Percentiles rank a stretch among this genome's conserved stretches.
Conservation (phyloP, 192 early-diverging fungal species). For the Coemansia sp. region DNA sequence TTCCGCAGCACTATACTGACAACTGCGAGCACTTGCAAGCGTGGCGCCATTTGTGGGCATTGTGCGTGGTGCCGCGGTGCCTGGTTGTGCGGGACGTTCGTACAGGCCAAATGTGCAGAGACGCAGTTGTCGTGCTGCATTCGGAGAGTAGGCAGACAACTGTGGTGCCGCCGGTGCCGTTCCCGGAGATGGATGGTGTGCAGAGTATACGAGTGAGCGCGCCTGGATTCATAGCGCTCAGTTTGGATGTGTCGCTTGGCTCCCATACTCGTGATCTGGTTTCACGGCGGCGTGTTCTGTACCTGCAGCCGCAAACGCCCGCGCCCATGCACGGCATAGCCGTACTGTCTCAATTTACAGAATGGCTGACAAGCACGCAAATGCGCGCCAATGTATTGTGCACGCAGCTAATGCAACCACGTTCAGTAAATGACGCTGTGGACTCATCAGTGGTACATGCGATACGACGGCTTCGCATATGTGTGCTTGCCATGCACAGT, state of each 20-base stretch:
- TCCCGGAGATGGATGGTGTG: slow-evolving; percentile 14
- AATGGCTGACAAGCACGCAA: slow-evolving; percentile 16
- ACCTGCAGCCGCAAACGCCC: slow-evolving; percentile 21
- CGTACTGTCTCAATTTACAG: slow-evolving; percentile 8
- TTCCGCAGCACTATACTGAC: slow-evolving; percentile 35
- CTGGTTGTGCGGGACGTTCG: slow-evolving; percentile 34
- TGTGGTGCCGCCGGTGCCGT: slow-evolving; percentile 14
- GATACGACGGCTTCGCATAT: slow-evolving; percentile 24
- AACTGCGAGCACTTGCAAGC: slow-evolving; percentile 50
- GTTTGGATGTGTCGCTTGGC: slow-evolving; percentile 7
- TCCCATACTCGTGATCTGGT: not conserved
- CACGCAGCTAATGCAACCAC: slow-evolving; percentile 6
- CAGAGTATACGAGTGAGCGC: slow-evolving; percentile 13
- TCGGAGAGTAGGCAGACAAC: not conserved
- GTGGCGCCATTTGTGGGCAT: slow-evolving; percentile 50
- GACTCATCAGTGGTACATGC: slow-evolving; percentile 3
- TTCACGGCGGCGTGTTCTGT: slow-evolving; percentile 17
- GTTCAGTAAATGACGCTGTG: not conserved
- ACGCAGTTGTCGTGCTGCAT: slow-evolving; percentile 14
- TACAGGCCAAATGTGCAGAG: slow-evolving; percentile 24
- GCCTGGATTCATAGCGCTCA: slow-evolving; percentile 32
- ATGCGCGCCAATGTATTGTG: not conserved
- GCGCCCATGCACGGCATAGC: not conserved
- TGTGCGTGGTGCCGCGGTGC: slow-evolving; percentile 44
- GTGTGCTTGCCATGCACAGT: slow-evolving; percentile 10